Percentiles rank a stretch among this genome's conserved stretches.
These are phyloP conservation scores for Buxus sempervirens DNA, from an alignment of 164 flowering plant genomes.

Conservation along the genomic window DNA sequence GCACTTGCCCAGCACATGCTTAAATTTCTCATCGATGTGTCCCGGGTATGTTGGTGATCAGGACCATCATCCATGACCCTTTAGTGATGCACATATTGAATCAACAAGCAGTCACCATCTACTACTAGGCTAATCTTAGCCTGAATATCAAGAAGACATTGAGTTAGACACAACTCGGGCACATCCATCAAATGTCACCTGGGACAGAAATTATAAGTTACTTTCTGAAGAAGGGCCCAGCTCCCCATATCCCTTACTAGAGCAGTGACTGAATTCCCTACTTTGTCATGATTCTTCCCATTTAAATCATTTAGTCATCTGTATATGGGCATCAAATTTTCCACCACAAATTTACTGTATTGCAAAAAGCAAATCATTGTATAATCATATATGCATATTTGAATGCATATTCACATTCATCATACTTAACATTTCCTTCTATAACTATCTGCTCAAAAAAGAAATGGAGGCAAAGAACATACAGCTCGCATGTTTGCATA, in stretches of 20 bases:
- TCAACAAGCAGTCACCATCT: too few species aligned
- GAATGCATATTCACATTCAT: background rate
- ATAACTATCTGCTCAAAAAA: background rate
- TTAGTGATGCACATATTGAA: background rate
- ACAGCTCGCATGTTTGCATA: constrained; percentile 91
- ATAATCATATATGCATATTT: background rate
- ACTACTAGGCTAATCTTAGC: too few species aligned
- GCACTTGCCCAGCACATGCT: background rate
- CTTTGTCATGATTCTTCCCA: background rate
- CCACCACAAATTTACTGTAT: background rate
- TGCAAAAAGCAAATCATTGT: too few species aligned
- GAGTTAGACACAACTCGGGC: too few species aligned
- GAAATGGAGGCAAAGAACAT: constrained; percentile 26
- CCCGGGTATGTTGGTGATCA: background rate
- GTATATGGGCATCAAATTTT: background rate
- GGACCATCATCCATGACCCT: background rate
- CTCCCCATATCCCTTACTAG: background rate
- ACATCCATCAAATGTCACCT: too few species aligned
- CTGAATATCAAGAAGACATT: too few species aligned
- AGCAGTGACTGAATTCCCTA: too few species aligned
- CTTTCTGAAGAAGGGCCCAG: background rate
- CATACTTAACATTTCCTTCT: background rate
- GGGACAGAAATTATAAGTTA: too few species aligned
- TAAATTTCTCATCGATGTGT: background rate
- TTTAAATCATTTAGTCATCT: too few species aligned